Evolutionary conservation across 257 asterid species (phyloP).

Genomic region (Scutellaria minor): DNA sequence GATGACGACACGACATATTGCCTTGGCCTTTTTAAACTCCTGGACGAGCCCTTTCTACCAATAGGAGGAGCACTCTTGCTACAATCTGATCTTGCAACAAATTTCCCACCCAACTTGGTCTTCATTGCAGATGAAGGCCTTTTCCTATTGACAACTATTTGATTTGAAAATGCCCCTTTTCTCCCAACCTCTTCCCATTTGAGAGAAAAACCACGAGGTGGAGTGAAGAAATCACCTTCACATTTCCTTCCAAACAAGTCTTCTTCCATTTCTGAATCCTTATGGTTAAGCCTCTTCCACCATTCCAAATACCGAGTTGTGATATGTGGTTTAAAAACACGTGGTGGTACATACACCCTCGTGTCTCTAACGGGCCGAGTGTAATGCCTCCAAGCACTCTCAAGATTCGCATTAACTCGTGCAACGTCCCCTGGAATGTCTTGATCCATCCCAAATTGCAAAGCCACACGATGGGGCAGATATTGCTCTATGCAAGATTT

Average conservation of each 20-base stretch:
- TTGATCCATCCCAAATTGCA: conserved; percentile 12
- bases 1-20: background rate
- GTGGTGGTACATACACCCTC: conserved; percentile 39
- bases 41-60: background rate
- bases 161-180: background rate
- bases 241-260: background rate
- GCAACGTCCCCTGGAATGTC: background rate
- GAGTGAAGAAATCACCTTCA: conserved; percentile 2
- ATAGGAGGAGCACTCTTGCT: background rate
- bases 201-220: conserved; percentile 27
- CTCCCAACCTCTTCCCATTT: background rate
- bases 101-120: background rate
- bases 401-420: background rate
- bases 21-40: background rate
- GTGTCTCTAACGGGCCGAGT: conserved; percentile 38
- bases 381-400: conserved; percentile 41
- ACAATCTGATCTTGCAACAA: background rate
- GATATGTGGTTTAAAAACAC: conserved; percentile 36
- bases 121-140: background rate
- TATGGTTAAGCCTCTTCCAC: conserved; percentile 34
- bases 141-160: background rate
- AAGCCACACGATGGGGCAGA: conserved; percentile 1
- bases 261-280: background rate
- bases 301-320: conserved; percentile 39
- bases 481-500: conserved; percentile 26